phyloP scores from a whole-genome alignment of 1,284 basidiomycete species.

The Trametes polyzona region DNA sequence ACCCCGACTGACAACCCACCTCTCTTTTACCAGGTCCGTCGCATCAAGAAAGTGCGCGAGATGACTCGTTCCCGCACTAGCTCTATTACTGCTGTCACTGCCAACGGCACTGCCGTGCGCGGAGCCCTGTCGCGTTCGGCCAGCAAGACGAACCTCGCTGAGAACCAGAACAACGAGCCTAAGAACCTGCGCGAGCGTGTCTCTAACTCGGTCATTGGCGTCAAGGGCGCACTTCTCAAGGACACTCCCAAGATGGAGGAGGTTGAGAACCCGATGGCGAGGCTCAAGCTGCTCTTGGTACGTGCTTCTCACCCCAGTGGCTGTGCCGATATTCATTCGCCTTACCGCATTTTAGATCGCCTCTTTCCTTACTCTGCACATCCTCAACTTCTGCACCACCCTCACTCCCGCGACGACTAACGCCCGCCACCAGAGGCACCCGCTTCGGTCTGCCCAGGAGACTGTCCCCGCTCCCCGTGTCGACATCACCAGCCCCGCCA shows the following conservation, averaged over 20 bases:
- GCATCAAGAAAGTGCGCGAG: slow-evolving; percentile 41
- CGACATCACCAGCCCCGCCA: slow-evolving; percentile 63
- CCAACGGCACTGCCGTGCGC: slow-evolving; percentile 28
- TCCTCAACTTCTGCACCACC: slow-evolving; percentile 93
- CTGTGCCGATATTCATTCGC: slow-evolving; percentile 11
- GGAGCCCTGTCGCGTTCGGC: slow-evolving; percentile 29
- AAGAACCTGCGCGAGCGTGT: slow-evolving; percentile 47
- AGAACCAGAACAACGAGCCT: slow-evolving; percentile 11
- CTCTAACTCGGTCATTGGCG: slow-evolving; percentile 59
- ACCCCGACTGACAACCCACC: too few species aligned
- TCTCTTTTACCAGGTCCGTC: slow-evolving; percentile 36
- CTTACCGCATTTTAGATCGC: slow-evolving; percentile 55
- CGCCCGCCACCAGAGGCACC: slow-evolving; percentile 50
- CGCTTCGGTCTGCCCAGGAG: slow-evolving; percentile 28
- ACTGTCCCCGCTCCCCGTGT: slow-evolving; percentile 53
- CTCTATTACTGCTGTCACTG: slow-evolving; percentile 32
- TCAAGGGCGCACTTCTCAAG: slow-evolving; percentile 64
- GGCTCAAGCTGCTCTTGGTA: slow-evolving; percentile 89
- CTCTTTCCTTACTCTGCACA: slow-evolving; percentile 87
- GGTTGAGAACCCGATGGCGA: slow-evolving; percentile 80
- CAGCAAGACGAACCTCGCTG: slow-evolving; percentile 13
- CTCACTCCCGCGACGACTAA: slow-evolving; percentile 77
- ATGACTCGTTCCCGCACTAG: slow-evolving; percentile 35
- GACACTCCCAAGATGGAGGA: slow-evolving; percentile 42
- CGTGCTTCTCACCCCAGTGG: slow-evolving; percentile 32